Percentiles rank a stretch among this genome's conserved stretches.
These are phyloP conservation scores for Phyllachora maydis DNA, from an alignment of 2,329 filamentous ascomycete genomes.

Conservation along the genomic window DNA sequence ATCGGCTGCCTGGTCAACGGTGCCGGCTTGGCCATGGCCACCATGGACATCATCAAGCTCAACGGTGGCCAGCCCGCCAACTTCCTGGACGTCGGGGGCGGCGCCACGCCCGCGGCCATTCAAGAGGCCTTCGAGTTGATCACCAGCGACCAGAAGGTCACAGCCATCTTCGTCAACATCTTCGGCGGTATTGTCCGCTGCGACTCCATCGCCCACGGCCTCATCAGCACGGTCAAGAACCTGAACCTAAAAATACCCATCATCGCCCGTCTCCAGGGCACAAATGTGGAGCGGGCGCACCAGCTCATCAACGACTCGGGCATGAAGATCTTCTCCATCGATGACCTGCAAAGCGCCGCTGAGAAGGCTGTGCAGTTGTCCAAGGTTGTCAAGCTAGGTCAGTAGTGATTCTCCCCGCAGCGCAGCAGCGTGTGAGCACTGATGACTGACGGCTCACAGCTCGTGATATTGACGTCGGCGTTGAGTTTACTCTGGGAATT, in stretches of 20 bases:
- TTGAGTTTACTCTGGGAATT: constrained; percentile 89
- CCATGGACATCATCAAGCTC: constrained; percentile 99
- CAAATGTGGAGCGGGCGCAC: constrained; percentile 91
- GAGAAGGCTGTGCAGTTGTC: constrained; percentile 98
- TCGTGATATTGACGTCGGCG: constrained; percentile 90
- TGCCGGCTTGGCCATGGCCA: constrained; percentile 97
- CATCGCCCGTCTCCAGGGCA: constrained; percentile 91
- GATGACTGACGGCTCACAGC: constrained; percentile 24
- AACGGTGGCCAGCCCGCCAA: constrained; percentile 93
- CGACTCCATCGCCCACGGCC: constrained; percentile 87
- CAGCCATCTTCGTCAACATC: constrained; percentile 99
- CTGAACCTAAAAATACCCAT: constrained; percentile 96
- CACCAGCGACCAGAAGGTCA: constrained; percentile 94
- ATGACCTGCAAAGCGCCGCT: constrained; percentile 89
- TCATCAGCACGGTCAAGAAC: constrained; percentile 84
- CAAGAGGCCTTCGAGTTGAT: constrained; percentile 97
- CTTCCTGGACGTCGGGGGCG: constrained; percentile 96
- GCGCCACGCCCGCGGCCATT: constrained; percentile 91
- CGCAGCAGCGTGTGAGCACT: constrained; percentile 2
- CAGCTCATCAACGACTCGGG: constrained; percentile 90
- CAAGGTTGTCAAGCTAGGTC: constrained; percentile 96
- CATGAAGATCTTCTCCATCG: constrained; percentile 98
- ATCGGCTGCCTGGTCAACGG: constrained; percentile 99
- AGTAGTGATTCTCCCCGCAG: constrained; percentile 14
- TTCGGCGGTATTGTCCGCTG: constrained; percentile 98